A percentile compares a stretch with the other conserved stretches of the same genome.
Evolutionary conservation across 345 rosid species (phyloP).

Genomic region (Sonneratia caseolaris): DNA sequence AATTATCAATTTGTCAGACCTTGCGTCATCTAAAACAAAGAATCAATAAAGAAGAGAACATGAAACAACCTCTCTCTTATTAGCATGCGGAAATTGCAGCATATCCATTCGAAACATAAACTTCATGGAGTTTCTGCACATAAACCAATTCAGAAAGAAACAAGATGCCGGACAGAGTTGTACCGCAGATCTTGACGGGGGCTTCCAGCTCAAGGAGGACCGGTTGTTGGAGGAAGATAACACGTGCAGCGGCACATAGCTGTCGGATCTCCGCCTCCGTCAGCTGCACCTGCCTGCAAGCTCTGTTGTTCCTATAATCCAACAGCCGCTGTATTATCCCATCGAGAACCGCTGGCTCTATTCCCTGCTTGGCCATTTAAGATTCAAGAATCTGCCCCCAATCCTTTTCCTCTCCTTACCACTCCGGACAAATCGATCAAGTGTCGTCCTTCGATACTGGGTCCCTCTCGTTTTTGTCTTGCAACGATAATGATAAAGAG

Average conservation of each 20-base stretch:
- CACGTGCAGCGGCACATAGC: constrained; percentile 50
- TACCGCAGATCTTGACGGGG: constrained; percentile 93
- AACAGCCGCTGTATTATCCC: constrained; percentile 54
- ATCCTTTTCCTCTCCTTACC: not conserved
- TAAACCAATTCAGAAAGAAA: not conserved
- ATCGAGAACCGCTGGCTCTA: constrained; percentile 55
- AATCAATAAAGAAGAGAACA: not conserved
- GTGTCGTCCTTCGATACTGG: not conserved
- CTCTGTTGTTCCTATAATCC: constrained; percentile 52
- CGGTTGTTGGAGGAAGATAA: constrained; percentile 73
- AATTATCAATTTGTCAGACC: not conserved
- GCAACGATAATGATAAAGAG: not conserved
- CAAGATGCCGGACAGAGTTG: not conserved
- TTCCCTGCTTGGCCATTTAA: constrained; percentile 46
- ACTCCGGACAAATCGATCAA: not conserved
- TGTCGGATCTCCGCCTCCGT: constrained; percentile 77
- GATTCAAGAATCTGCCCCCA: constrained; percentile 1
- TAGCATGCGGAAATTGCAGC: not conserved
- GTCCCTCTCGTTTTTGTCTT: not conserved
- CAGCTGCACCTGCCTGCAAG: constrained; percentile 65
- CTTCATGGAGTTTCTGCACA: not conserved
- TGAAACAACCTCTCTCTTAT: not conserved
- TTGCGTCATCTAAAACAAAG: not conserved
- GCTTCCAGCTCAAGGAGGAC: constrained; percentile 83
- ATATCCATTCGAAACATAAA: not conserved